Conservation (phyloP, 129 eudicot genomes). For the Saussurea involucrata region DNA sequence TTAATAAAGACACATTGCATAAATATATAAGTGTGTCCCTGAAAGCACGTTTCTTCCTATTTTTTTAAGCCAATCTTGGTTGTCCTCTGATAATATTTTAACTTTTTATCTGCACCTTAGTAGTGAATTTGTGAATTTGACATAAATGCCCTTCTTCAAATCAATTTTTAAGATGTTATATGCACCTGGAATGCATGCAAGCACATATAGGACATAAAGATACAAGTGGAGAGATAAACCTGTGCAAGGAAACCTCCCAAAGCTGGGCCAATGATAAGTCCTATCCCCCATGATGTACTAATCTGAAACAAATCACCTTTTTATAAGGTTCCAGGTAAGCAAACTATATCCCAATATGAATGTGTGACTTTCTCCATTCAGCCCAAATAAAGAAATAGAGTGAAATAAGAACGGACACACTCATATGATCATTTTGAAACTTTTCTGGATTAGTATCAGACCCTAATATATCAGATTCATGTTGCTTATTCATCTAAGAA, state of each 20-base stretch:
- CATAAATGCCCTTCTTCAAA: neutral
- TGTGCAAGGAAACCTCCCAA: constrained; percentile 94
- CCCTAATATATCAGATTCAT: neutral
- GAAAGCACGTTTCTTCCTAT: too few relatives aligned
- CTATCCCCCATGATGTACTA: constrained; percentile 91
- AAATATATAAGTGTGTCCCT: too few relatives aligned
- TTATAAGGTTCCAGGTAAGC: neutral
- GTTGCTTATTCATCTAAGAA: neutral
- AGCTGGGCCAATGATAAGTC: constrained; percentile 88
- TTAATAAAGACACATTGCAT: too few relatives aligned
- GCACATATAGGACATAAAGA: neutral
- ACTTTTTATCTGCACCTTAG: neutral
- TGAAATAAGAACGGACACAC: neutral
- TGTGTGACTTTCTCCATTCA: neutral
- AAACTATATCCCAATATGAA: neutral
- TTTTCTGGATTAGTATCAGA: neutral
- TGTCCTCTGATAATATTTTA: too few relatives aligned
- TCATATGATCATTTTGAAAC: neutral
- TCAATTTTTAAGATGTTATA: neutral
- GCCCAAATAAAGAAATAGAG: neutral
- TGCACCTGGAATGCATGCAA: neutral
- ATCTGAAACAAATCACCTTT: constrained; percentile 39
- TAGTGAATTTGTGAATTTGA: neutral
- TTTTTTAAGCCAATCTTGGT: too few relatives aligned
- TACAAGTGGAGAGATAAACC: constrained; percentile 30